A percentile compares a stretch with the other conserved stretches of the same genome.
These are phyloP conservation scores for Coniochaeta ligniaria DNA, from an alignment of 2,329 filamentous ascomycete genomes.

Conservation along the genomic window DNA sequence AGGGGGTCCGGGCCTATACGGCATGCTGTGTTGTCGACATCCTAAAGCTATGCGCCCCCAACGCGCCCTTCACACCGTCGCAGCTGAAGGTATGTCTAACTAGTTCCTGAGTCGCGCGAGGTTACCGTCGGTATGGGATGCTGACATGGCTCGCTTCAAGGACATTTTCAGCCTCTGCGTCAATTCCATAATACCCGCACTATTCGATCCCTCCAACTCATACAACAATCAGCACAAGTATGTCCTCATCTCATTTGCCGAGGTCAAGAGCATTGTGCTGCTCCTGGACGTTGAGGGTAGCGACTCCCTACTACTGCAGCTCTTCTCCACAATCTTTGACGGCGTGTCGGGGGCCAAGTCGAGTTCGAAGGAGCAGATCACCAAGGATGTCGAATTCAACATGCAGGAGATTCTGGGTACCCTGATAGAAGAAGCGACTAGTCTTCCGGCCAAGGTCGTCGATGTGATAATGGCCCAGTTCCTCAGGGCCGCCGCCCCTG, in stretches of 20 bases:
- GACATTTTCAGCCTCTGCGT: constrained; percentile 92
- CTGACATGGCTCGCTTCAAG: constrained; percentile 33
- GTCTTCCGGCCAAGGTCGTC: constrained; percentile 72
- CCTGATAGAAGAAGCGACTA: constrained; percentile 77
- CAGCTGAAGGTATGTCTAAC: constrained; percentile 68
- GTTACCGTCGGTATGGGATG: not conserved
- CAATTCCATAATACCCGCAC: constrained; percentile 71
- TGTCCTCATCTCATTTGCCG: constrained; percentile 78
- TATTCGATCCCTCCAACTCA: constrained; percentile 78
- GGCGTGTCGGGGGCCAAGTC: constrained; percentile 69
- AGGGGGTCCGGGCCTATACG: constrained; percentile 82
- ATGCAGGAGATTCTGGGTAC: constrained; percentile 81
- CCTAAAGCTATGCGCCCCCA: constrained; percentile 83
- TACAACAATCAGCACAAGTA: constrained; percentile 94
- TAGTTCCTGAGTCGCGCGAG: constrained; percentile 12
- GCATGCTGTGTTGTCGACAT: constrained; percentile 90
- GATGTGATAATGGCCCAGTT: constrained; percentile 96
- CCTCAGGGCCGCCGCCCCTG: constrained; percentile 72
- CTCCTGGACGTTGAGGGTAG: constrained; percentile 80
- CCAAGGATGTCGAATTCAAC: constrained; percentile 89
- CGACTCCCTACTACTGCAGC: constrained; percentile 68
- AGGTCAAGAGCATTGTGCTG: constrained; percentile 90
- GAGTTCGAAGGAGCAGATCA: constrained; percentile 66
- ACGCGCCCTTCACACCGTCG: constrained; percentile 85
- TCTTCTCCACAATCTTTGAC: constrained; percentile 90